Conservation (phyloP, 176 grass and related monocot genomes). For the Hordeum vulgare region DNA sequence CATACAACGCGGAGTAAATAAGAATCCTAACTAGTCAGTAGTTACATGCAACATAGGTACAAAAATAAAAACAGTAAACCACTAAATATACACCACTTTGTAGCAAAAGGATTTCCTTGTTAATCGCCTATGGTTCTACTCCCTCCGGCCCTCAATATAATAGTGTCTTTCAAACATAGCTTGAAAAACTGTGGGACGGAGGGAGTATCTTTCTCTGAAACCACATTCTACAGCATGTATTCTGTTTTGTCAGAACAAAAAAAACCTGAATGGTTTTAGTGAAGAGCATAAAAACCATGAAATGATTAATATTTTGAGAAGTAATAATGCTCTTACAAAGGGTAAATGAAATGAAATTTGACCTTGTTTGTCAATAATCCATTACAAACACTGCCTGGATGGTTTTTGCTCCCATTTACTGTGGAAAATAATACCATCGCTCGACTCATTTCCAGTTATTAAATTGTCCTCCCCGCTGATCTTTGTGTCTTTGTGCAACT, state of each 20-base stretch:
- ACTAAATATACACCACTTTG: not conserved
- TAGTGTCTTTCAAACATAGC: too few species aligned
- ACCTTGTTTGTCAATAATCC: not conserved
- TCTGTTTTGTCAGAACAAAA: not conserved
- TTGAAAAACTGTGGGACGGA: too few species aligned
- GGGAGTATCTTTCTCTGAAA: not conserved
- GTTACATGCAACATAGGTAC: not conserved
- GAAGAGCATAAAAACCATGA: not conserved
- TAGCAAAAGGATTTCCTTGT: not conserved
- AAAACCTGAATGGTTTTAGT: not conserved
- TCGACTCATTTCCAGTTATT: not conserved
- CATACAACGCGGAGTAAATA: not conserved
- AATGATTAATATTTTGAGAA: not conserved
- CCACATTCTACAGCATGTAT: not conserved
- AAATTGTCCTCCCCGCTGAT: not conserved
- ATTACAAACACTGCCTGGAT: not conserved
- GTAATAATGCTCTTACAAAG: not conserved
- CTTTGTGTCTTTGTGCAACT: slow-evolving; percentile 6
- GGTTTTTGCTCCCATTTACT: not conserved
- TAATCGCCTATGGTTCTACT: not conserved
- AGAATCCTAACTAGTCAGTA: not conserved
- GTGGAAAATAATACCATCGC: not conserved
- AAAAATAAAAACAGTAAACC: not conserved
- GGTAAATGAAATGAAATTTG: not conserved
- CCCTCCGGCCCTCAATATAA: too few species aligned